Conservation (phyloP, 495 filamentous ascomycete species). For the Penicillium bialowiezense region DNA sequence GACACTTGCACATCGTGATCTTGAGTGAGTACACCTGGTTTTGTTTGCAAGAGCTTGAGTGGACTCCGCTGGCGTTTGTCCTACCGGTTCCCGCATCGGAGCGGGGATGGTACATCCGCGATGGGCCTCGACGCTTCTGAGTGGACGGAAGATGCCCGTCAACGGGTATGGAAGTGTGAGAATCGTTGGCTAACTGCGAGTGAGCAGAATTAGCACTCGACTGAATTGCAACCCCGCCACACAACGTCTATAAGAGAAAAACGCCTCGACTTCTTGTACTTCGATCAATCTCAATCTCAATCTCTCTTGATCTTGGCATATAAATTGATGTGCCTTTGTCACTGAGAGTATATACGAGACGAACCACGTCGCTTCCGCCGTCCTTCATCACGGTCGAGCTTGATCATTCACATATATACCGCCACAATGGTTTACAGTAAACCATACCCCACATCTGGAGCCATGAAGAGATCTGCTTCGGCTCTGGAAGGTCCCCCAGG, state of each 20-base stretch:
- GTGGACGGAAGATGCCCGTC: neutral
- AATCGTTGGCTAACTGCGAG: constrained; percentile 2
- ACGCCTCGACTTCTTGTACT: neutral
- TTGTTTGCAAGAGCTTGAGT: constrained; percentile 23
- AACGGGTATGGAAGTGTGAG: neutral
- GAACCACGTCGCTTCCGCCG: neutral
- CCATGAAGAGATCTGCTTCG: constrained; percentile 38
- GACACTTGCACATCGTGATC: constrained; percentile 4
- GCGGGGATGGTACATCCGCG: constrained; percentile 2
- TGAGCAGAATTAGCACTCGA: neutral
- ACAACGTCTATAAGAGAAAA: constrained; percentile 9
- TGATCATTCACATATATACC: neutral
- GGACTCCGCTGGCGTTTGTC: constrained; percentile 9
- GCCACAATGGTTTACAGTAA: constrained; percentile 37
- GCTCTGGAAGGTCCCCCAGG: constrained; percentile 27
- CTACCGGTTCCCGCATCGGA: constrained; percentile 18
- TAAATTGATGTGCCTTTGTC: neutral
- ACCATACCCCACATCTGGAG: constrained; percentile 24
- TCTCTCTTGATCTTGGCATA: neutral
- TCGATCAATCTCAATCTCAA: neutral
- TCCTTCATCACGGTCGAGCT: neutral
- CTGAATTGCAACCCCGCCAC: neutral
- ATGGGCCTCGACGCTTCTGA: constrained; percentile 8
- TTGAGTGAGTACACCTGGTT: constrained; percentile 12
- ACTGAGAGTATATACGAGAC: constrained; percentile 2